These are phyloP conservation scores for Rhodotorula sp. DNA, from an alignment of 1,284 basidiomycete species.

Conservation along the genomic window DNA sequence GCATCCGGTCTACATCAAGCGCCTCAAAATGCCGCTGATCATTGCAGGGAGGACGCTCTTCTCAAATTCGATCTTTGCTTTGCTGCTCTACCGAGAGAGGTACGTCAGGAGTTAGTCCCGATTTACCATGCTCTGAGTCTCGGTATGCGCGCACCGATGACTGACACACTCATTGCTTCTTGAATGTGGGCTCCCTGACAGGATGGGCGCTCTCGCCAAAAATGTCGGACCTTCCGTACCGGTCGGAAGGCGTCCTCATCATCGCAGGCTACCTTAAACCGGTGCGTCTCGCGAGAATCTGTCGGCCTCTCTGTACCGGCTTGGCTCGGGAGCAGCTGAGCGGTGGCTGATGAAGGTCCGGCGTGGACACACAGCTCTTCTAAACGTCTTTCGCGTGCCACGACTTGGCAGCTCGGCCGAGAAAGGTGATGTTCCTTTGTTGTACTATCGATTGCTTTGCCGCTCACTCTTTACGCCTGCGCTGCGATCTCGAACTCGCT, in stretches of 20 bases:
- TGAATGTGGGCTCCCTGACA: neutral
- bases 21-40: conserved; percentile 28
- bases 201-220: conserved; percentile 29
- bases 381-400: too few species aligned
- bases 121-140: too few species aligned
- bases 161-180: neutral
- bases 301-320: too few species aligned
- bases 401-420: neutral
- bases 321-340: too few species aligned
- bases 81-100: conserved; percentile 28
- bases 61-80: conserved; percentile 34
- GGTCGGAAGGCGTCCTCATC: conserved; percentile 33
- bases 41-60: conserved; percentile 33
- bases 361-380: neutral
- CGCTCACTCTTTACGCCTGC: neutral
- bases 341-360: too few species aligned
- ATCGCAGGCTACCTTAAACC: conserved; percentile 31
- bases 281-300: neutral
- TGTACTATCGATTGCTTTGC: neutral
- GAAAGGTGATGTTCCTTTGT: neutral
- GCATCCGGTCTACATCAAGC: conserved; percentile 29
- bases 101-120: conserved; percentile 2
- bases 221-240: conserved; percentile 34
- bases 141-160: neutral
- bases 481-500: too few species aligned